Conservation (phyloP, 768 basidiomycete species). For the Cystobasidium onofrii region DNA sequence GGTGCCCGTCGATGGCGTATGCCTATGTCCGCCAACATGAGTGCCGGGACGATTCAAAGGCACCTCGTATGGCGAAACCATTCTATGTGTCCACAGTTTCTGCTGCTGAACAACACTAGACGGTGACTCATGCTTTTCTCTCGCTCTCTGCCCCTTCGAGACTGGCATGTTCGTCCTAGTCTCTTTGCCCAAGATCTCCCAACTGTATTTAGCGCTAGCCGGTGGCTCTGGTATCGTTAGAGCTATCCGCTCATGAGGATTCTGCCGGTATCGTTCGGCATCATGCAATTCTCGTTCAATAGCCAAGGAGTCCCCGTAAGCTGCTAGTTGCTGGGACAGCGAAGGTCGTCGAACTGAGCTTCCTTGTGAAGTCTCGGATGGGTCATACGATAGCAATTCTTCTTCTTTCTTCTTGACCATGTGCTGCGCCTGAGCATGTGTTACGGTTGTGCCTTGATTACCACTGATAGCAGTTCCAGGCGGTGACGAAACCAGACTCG, state of each 20-base stretch:
- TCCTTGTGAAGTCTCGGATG: background rate
- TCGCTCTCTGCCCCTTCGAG: background rate
- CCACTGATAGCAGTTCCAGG: conserved; percentile 11
- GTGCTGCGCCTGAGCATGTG: conserved; percentile 26
- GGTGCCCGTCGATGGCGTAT: conserved; percentile 11
- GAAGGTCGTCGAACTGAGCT: conserved; percentile 6
- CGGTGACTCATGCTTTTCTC: background rate
- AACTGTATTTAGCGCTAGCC: conserved; percentile 24
- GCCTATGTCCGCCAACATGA: background rate
- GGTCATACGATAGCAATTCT: conserved; percentile 25
- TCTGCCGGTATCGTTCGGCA: background rate
- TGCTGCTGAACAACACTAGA: background rate
- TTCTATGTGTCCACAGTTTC: conserved; percentile 29
- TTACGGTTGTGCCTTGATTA: conserved; percentile 16
- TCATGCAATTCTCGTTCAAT: conserved; percentile 27
- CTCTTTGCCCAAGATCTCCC: conserved; percentile 31
- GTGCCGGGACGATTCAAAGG: conserved; percentile 7
- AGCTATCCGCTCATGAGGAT: conserved; percentile 14
- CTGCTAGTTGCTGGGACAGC: conserved; percentile 32
- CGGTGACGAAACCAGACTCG: conserved; percentile 9
- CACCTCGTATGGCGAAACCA: conserved; percentile 26
- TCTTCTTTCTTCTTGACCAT: conserved; percentile 32
- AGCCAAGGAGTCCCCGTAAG: conserved; percentile 27
- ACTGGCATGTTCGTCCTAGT: conserved; percentile 19
- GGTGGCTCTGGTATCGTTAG: conserved; percentile 24